Percentiles rank a stretch among this genome's conserved stretches.
phyloP scores from a whole-genome alignment of 306 rosid genomes.

The Chamaecrista fasciculata region DNA sequence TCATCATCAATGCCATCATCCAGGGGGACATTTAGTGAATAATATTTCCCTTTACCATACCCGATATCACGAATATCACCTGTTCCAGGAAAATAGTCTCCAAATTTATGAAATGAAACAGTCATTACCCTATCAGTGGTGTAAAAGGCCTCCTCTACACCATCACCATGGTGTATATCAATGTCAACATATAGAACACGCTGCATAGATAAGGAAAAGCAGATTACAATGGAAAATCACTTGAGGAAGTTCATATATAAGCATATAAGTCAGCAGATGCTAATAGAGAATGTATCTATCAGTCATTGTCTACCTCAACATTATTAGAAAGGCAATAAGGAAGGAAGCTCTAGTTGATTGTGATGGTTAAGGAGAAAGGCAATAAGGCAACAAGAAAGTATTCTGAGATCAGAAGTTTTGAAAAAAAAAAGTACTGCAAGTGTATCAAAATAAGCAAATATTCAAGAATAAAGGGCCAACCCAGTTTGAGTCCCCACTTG shows the following conservation, averaged over 20 bases:
- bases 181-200: constrained; percentile 48
- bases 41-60: constrained; percentile 44
- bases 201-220: constrained; percentile 33
- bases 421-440: constrained; percentile 7
- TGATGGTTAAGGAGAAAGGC: not conserved
- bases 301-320: constrained; percentile 4
- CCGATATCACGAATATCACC: constrained; percentile 49
- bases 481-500: too few species aligned
- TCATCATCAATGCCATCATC: constrained; percentile 54
- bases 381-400: not conserved
- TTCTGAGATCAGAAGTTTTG: not conserved
- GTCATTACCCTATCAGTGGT: constrained; percentile 56
- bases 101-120: constrained; percentile 52
- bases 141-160: constrained; percentile 44
- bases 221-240: constrained; percentile 20
- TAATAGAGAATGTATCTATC: not conserved
- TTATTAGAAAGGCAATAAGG: not conserved
- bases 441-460: constrained; percentile 7
- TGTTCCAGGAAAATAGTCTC: constrained; percentile 56
- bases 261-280: not conserved
- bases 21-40: constrained; percentile 49
- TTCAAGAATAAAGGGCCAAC: too few species aligned
- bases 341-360: constrained; percentile 4
- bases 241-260: not conserved
- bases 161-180: constrained; percentile 40